A percentile compares a stretch with the other conserved stretches of the same genome.
Conservation (phyloP, 202 grass and related monocot genomes). For the Saccharum hybrid region DNA sequence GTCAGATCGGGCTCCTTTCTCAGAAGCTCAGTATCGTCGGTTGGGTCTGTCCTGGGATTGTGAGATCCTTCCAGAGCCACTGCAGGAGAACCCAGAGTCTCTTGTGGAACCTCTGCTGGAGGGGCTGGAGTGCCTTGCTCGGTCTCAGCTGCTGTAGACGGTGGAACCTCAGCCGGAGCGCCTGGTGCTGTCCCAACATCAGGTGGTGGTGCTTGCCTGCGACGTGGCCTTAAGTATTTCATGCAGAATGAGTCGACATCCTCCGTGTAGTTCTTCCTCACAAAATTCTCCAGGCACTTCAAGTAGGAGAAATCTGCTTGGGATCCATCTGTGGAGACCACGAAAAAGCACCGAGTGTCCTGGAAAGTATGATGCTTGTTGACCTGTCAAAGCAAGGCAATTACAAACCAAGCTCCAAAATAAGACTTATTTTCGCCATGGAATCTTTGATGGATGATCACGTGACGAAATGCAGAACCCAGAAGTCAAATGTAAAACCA, state of each 20-base stretch:
- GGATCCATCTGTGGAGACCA: slow-evolving; percentile 71
- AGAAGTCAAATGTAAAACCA: slow-evolving; percentile 21
- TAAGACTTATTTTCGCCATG: neutral
- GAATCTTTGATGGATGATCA: neutral
- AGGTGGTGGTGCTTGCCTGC: slow-evolving; percentile 30
- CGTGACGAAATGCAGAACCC: neutral
- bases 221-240: slow-evolving; percentile 63
- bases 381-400: slow-evolving; percentile 56
- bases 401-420: slow-evolving; percentile 13
- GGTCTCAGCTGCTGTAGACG: slow-evolving; percentile 11
- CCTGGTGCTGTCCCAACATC: slow-evolving; percentile 35
- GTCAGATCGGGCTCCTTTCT: neutral
- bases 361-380: slow-evolving; percentile 59
- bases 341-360: slow-evolving; percentile 75
- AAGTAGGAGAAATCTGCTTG: slow-evolving; percentile 78
- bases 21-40: neutral
- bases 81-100: slow-evolving; percentile 5
- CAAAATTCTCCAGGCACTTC: slow-evolving; percentile 84
- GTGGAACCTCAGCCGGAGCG: slow-evolving; percentile 30
- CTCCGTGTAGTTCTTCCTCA: slow-evolving; percentile 68
- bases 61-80: slow-evolving; percentile 4
- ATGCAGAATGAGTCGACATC: slow-evolving; percentile 60
- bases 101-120: slow-evolving; percentile 13
- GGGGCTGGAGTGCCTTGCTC: neutral
- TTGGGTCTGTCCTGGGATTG: neutral